Evolutionary conservation across 2,329 filamentous ascomycete genomes (phyloP), one percentile per base, ranked within the genome.

Genomic region (Phialocephala sp.): DNA sequence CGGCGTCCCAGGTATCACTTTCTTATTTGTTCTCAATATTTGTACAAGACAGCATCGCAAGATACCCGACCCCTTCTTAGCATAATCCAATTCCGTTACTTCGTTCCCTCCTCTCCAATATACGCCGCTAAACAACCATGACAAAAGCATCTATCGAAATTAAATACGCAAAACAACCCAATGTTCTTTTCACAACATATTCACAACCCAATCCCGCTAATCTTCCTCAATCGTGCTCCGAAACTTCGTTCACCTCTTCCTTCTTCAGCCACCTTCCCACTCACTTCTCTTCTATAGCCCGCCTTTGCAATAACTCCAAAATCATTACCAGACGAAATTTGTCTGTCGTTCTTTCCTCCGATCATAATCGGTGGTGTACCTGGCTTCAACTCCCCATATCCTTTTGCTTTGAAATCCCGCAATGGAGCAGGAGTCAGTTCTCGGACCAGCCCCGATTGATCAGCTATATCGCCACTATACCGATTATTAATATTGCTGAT

Each of bases 221-320:
- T 75, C 66, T 80, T 82, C 69, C 81, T 74, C 62, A 76, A 75
- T 71, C 76, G 77, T 27, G 75, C 74, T 36, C 66, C 72, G 74
- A 71, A 76, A 24, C 66, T 52, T 66, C 20, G 37, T n/a, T 55
- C 60, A 2, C 68, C 72, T 52, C 74, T 62, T 1, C 91, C 91
- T 75, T 94, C 91, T 76, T 93, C 91, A 0, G 84, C 90, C 63
- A 88, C 78, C 80, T 91, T 92, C 0, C 91, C 91, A 74, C 90
- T 93, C 2, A 92, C 59, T 64, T 59, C 55, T 22, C 55, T 4
- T 22, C 55, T 57, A 22, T 57, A 36, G 8, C 32, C 32, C 14
- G 36, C 35, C 24, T 57, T 15, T 68, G 71, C 63, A 73, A 68
- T 64, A 35, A 61, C 76, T 35, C 79, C 79, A 63, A 81, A 85